Base-by-base conservation (phyloP, 495 filamentous ascomycete species). In the Daldinia grandis region DNA sequence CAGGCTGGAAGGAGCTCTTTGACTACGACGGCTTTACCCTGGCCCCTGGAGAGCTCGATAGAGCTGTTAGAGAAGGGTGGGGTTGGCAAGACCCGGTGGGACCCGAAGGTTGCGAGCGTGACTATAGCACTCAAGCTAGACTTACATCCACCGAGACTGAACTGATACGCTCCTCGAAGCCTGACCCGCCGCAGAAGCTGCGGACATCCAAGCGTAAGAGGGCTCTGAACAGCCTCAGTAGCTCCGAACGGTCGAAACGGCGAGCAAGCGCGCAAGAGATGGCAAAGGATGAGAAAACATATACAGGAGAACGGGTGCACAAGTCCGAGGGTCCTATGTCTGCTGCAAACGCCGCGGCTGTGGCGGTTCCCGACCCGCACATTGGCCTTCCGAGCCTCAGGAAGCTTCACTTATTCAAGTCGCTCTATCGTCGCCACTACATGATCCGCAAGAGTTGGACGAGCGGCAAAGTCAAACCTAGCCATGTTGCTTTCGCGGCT, bases 11-110 rank as follows among this genome's bases (percentile, higher is more conserved):
- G 80, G 92, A 94, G 62, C 84, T 97, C 0, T 90, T 99, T 66
- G 93, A 97, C 63, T 83, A 83, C 10, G 93, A 97, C 78, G 92
- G 92, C 0, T 97, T 91, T 78, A 76, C 79, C 12, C 82, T 98
- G 15, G 90, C 93, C 15, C 86, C 91, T 2, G 92, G 93, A 12
- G 95, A 99, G 75, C 81, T 99, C 17, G 88, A 95, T 58, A 87
- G 89, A 66, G 94, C 95, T 14, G 91, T 98, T 58, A 86, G 83
- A 30, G 91, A 98, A 81, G 95, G 95, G n/a, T 99, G 95, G 95
- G 95, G 94, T n/a, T 99, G 95, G 93, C 95, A 98, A 76, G 90
- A 92, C 78, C 92, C 94, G 2, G 87, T 88, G 58, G 92, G 89
- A 5, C 76, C 84, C 7, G 87, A 93, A 68, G 91, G 90, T 51